Evolutionary conservation across 2,329 filamentous ascomycete species (phyloP).

Genomic region (Colletotrichum abscissum): DNA sequence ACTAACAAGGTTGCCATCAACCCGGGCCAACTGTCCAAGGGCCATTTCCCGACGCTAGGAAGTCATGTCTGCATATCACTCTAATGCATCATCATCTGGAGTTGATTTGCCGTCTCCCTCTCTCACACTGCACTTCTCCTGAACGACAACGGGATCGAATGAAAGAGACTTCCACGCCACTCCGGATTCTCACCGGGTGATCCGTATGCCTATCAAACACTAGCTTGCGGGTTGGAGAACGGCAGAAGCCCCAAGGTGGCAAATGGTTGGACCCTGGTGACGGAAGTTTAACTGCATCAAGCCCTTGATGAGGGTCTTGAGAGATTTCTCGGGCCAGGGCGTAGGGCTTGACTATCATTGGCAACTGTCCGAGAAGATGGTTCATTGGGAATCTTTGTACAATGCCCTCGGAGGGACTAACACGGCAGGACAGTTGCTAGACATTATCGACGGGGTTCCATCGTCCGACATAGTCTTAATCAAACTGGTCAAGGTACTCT

Average conservation of each 20-base stretch:
- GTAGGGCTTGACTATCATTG: not conserved
- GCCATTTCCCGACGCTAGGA: not conserved
- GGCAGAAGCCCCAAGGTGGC: conserved; percentile 10
- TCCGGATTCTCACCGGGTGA: conserved; percentile 32
- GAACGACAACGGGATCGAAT: not conserved
- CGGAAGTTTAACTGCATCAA: conserved; percentile 23
- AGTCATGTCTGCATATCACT: not conserved
- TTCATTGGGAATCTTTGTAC: not conserved
- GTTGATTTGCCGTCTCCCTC: not conserved
- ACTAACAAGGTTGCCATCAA: not conserved
- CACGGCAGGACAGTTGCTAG: not conserved
- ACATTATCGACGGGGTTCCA: conserved; percentile 6
- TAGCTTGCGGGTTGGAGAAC: conserved; percentile 2
- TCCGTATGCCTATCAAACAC: conserved; percentile 12
- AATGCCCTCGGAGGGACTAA: not conserved
- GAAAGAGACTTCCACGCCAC: conserved; percentile 7
- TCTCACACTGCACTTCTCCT: conserved; percentile 11
- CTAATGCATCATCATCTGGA: not conserved
- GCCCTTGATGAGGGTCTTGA: not conserved
- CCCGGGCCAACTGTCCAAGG: not conserved
- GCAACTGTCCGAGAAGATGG: conserved; percentile 9
- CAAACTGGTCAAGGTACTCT: conserved; percentile 2
- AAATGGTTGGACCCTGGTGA: conserved; percentile 13
- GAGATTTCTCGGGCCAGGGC: not conserved
- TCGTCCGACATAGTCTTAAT: conserved; percentile 9